A percentile compares a stretch with the other conserved stretches of the same genome.
Evolutionary conservation across 176 grass and related monocot genomes (phyloP).

Genomic region (Avena sativa): DNA sequence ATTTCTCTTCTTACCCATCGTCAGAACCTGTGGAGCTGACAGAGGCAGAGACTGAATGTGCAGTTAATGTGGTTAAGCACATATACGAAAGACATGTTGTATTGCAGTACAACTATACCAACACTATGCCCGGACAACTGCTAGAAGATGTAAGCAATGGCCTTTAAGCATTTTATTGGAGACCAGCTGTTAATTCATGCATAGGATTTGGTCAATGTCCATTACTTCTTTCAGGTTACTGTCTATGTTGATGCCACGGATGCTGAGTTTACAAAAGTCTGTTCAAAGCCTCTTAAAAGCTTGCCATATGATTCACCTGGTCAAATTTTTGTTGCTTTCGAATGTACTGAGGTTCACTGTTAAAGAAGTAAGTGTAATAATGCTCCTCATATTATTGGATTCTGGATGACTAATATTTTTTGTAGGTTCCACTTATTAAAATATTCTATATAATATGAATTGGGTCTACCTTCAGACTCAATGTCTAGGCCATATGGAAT

Average conservation of each 20-base stretch:
- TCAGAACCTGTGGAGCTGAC: constrained; percentile 80
- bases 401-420: not conserved
- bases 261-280: constrained; percentile 80
- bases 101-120: constrained; percentile 92
- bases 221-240: constrained; percentile 64
- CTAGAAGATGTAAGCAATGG: constrained; percentile 70
- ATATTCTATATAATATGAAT: constrained; percentile 35
- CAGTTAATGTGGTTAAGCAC: constrained; percentile 89
- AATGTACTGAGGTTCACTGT: constrained; percentile 85
- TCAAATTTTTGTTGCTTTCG: constrained; percentile 95
- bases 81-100: constrained; percentile 75
- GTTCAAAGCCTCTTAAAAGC: constrained; percentile 71
- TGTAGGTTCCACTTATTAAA: constrained; percentile 28
- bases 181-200: constrained; percentile 8
- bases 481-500: not conserved
- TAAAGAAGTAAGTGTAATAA: constrained; percentile 73
- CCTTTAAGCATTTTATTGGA: constrained; percentile 36
- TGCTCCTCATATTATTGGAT: constrained; percentile 14
- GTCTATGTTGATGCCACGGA: constrained; percentile 84
- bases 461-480: not conserved
- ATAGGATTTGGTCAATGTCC: constrained; percentile 30
- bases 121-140: constrained; percentile 82
- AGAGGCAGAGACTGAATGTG: constrained; percentile 84
- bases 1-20: constrained; percentile 47
- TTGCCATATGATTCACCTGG: constrained; percentile 80